Percentiles rank a stretch among this genome's conserved stretches.
phyloP scores from a whole-genome alignment of 306 rosid genomes.

The Cucumis sativus region Cucumber_9930_V3 NC_026658.2:14240501-14241000 shows the following conservation, averaged over 20 bases:
- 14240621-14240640: conserved; percentile 97
- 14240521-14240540: not conserved
- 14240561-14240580: conserved; percentile 34
- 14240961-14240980: not conserved
- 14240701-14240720: conserved; percentile 13
- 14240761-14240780: conserved; percentile 13
- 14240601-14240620: conserved; percentile 82
- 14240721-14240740: conserved; percentile 32
- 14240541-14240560: not conserved
- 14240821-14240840: conserved; percentile 39
- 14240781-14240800: conserved; percentile 49
- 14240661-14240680: conserved; percentile 55
- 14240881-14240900: not conserved
- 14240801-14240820: conserved; percentile 8
- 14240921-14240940: not conserved
- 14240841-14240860: conserved; percentile 24
- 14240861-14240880: not conserved
- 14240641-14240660: conserved; percentile 81
- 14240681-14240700: conserved; percentile 13
- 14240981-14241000: not conserved
- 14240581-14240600: conserved; percentile 95
- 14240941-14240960: not conserved
- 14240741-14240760: conserved; percentile 10
- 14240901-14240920: not conserved
- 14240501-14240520: not conserved